Conservation (phyloP, 2,329 filamentous ascomycete genomes). For the Calycina marina region DNA sequence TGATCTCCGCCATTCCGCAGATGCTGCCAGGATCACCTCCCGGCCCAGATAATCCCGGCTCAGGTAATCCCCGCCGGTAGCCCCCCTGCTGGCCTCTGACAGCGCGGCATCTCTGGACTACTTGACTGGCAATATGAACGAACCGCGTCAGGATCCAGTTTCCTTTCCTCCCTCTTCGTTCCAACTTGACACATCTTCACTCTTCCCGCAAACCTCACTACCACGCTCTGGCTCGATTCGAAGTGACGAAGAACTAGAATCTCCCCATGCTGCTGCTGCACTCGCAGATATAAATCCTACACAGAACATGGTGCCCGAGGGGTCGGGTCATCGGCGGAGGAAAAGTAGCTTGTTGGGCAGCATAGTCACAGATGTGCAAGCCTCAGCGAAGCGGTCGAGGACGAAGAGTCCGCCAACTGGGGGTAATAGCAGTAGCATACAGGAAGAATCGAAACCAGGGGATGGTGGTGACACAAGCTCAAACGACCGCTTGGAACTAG, state of each 20-base stretch:
- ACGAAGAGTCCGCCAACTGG: slow-evolving; percentile 9
- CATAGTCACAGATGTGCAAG: slow-evolving; percentile 7
- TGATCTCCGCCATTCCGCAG: too few species aligned
- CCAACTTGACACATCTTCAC: too few species aligned
- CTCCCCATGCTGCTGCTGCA: slow-evolving; percentile 14
- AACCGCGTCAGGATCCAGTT: too few species aligned
- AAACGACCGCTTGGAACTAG: slow-evolving; percentile 40
- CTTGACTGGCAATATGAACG: too few species aligned
- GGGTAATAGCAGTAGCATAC: slow-evolving; percentile 7
- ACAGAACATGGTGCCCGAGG: slow-evolving; percentile 12
- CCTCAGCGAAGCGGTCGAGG: slow-evolving; percentile 5
- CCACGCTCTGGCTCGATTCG: slow-evolving; percentile 2
- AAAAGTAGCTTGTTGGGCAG: slow-evolving; percentile 20
- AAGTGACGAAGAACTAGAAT: slow-evolving; percentile 8
- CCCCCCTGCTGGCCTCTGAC: too few species aligned
- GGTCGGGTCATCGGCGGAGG: slow-evolving; percentile 21
- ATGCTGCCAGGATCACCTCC: too few species aligned
- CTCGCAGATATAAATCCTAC: slow-evolving; percentile 9
- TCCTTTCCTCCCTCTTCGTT: too few species aligned
- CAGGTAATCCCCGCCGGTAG: too few species aligned
- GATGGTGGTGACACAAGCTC: slow-evolving; percentile 18
- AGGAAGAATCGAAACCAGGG: slow-evolving; percentile 10
- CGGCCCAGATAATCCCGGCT: too few species aligned
- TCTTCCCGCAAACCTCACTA: slow-evolving; percentile 7
- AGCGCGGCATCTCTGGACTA: too few species aligned